Evolutionary conservation across 2,329 filamentous ascomycete species (phyloP).

Genomic region (Neopestalotiopsis rosae): DNA sequence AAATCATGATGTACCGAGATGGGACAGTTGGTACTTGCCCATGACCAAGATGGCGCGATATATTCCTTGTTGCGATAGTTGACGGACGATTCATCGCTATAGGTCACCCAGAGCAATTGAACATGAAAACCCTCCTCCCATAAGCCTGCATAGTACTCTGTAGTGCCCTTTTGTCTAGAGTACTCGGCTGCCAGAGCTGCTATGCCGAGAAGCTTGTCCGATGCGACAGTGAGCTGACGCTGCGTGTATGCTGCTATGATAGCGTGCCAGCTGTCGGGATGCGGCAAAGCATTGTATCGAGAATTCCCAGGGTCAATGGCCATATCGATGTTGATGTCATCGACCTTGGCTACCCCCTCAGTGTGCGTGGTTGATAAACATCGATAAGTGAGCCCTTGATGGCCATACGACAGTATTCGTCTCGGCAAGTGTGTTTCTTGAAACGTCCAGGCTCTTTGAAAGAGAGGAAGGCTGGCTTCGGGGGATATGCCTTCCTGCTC

Average conservation of each 20-base stretch:
- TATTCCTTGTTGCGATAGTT: not conserved
- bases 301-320: not conserved
- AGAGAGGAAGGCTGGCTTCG: not conserved
- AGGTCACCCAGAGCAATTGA: not conserved
- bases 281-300: not conserved
- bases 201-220: not conserved
- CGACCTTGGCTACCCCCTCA: not conserved
- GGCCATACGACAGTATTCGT: not conserved
- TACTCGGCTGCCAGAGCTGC: not conserved
- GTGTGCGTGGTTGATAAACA: not conserved
- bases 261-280: not conserved
- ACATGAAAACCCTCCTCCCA: not conserved
- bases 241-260: not conserved
- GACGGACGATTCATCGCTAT: not conserved
- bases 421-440: not conserved
- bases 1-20: not conserved
- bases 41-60: not conserved
- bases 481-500: not conserved
- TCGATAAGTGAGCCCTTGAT: not conserved
- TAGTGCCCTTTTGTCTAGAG: not conserved
- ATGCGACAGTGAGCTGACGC: not conserved
- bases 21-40: not conserved
- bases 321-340: not conserved
- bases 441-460: not conserved
- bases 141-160: not conserved